phyloP scores from a whole-genome alignment of 306 rosid species.

The Acacia confusa region DNA sequence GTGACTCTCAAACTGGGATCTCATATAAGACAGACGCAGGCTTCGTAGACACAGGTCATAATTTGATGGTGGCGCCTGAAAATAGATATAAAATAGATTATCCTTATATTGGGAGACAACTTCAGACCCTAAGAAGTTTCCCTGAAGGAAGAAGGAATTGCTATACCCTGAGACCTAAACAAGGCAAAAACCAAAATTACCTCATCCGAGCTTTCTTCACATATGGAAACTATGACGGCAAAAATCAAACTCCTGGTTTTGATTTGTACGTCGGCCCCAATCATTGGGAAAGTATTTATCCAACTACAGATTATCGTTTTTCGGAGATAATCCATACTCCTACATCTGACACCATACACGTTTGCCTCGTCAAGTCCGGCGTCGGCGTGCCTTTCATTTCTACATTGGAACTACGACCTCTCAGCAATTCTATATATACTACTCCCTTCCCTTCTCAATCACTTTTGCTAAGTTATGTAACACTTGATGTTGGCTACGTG shows the following conservation, averaged over 20 bases:
- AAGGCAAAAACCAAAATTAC: slow-evolving; percentile 29
- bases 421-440: slow-evolving; percentile 12
- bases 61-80: not conserved
- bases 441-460: not conserved
- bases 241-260: slow-evolving; percentile 28
- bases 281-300: slow-evolving; percentile 27
- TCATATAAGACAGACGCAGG: not conserved
- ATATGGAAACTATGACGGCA: slow-evolving; percentile 44
- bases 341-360: slow-evolving; percentile 8
- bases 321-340: slow-evolving; percentile 34
- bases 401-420: slow-evolving; percentile 37
- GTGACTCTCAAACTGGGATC: not conserved
- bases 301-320: fast-evolving
- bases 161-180: slow-evolving; percentile 37
- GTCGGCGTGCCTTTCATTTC: slow-evolving; percentile 17
- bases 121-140: not conserved
- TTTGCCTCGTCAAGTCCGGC: slow-evolving; percentile 40
- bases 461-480: not conserved
- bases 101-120: not conserved
- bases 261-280: slow-evolving; percentile 46
- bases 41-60: not conserved
- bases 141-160: slow-evolving; percentile 46
- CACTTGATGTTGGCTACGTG: slow-evolving; percentile 25
- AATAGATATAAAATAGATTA: not conserved
- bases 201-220: slow-evolving; percentile 44